Evolutionary conservation across 768 basidiomycete genomes (phyloP).

Genomic region (Jaapia argillacea): DNA sequence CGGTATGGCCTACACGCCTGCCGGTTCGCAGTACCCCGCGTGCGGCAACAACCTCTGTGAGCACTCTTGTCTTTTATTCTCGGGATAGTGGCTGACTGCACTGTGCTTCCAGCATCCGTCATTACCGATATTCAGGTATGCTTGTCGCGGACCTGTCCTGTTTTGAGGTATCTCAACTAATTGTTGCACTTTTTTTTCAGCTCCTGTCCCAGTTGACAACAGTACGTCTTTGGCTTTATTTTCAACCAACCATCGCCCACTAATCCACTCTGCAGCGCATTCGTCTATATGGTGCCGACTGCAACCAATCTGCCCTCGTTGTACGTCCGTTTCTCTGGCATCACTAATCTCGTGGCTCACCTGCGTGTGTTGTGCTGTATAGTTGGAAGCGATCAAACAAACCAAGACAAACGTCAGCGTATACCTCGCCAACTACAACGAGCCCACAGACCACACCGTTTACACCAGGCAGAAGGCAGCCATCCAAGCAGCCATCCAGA

Average conservation of each 20-base stretch:
- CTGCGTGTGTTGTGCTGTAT: neutral
- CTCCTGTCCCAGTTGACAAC: slow-evolving; percentile 81
- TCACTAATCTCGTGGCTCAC: neutral
- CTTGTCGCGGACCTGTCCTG: slow-evolving; percentile 3
- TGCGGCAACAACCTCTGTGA: slow-evolving; percentile 45
- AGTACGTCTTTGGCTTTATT: slow-evolving; percentile 11
- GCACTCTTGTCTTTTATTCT: slow-evolving; percentile 10
- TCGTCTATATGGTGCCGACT: slow-evolving; percentile 83
- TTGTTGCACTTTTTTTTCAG: slow-evolving; percentile 32
- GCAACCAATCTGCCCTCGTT: slow-evolving; percentile 72
- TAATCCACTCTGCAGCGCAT: slow-evolving; percentile 32
- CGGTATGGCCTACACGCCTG: slow-evolving; percentile 82
- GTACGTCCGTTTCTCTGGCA: slow-evolving; percentile 24
- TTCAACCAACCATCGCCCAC: neutral
- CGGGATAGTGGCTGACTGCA: no score
- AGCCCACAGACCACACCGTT: slow-evolving; percentile 52
- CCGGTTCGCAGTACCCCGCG: slow-evolving; percentile 56
- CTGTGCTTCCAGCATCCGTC: slow-evolving; percentile 39
- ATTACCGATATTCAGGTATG: slow-evolving; percentile 64
- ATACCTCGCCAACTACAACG: slow-evolving; percentile 62
- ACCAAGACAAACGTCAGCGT: slow-evolving; percentile 85
- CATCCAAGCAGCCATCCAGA: slow-evolving; percentile 60
- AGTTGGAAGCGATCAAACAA: slow-evolving; percentile 82
- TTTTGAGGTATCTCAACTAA: slow-evolving; percentile 5
- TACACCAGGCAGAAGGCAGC: slow-evolving; percentile 64